A percentile compares a stretch with the other conserved stretches of the same genome.
Conservation (phyloP, 2,329 filamentous ascomycete species). For the Fusarium equiseti region DNA sequence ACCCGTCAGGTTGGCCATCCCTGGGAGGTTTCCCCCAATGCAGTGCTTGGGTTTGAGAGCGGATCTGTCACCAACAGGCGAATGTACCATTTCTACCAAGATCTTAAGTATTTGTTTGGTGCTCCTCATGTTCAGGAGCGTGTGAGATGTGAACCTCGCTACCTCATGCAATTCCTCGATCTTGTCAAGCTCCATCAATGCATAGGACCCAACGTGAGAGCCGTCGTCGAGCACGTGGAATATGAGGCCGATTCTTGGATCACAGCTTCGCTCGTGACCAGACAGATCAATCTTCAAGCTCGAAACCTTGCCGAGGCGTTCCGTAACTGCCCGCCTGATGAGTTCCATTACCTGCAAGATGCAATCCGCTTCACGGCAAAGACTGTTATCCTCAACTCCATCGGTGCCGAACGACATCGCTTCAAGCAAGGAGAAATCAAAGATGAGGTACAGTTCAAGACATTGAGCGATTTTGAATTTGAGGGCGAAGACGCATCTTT, state of each 20-base stretch:
- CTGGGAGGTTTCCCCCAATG: constrained; percentile 85
- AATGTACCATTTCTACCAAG: constrained; percentile 98
- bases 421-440: constrained; percentile 92
- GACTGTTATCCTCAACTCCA: constrained; percentile 86
- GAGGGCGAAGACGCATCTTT: constrained; percentile 69
- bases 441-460: constrained; percentile 85
- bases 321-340: constrained; percentile 73
- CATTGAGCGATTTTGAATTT: constrained; percentile 82
- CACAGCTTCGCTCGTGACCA: constrained; percentile 90
- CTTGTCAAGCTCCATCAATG: constrained; percentile 96
- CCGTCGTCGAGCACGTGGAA: constrained; percentile 94
- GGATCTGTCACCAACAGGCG: constrained; percentile 94
- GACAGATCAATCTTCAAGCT: constrained; percentile 94
- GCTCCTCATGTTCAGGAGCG: constrained; percentile 89
- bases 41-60: constrained; percentile 90
- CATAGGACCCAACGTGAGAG: constrained; percentile 92
- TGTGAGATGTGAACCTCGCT: constrained; percentile 84
- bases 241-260: constrained; percentile 99
- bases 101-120: constrained; percentile 90
- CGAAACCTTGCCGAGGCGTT: constrained; percentile 91
- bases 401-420: constrained; percentile 86
- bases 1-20: constrained; percentile 96
- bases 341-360: constrained; percentile 72
- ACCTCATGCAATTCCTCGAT: constrained; percentile 94
- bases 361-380: constrained; percentile 83